Conservation (phyloP, 495 filamentous ascomycete genomes). For the Penicillium subrubescens region DNA sequence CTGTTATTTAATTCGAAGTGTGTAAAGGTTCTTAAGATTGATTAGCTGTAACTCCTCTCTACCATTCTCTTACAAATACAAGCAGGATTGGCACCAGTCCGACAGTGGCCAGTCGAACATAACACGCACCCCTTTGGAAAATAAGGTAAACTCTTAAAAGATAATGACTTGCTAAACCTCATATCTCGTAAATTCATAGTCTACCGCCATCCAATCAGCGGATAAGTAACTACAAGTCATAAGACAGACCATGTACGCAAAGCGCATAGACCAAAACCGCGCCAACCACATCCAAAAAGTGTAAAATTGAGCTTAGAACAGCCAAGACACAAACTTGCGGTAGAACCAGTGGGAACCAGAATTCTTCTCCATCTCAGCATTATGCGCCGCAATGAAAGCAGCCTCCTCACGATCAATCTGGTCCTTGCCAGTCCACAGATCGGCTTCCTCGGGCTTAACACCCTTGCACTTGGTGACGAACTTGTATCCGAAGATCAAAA, state of each 20-base stretch:
- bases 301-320: slow-evolving; percentile 51
- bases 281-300: neutral
- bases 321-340: slow-evolving; percentile 62
- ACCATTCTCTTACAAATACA: too few relatives aligned
- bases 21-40: too few relatives aligned
- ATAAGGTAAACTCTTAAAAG: too few relatives aligned
- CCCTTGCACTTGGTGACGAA: slow-evolving; percentile 52
- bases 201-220: neutral
- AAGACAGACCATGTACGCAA: neutral
- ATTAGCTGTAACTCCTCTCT: too few relatives aligned
- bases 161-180: neutral
- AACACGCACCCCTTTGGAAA: too few relatives aligned
- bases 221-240: neutral
- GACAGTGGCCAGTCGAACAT: too few relatives aligned
- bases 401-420: slow-evolving; percentile 74
- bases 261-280: neutral
- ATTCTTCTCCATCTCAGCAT: slow-evolving; percentile 44
- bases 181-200: slow-evolving; percentile 2
- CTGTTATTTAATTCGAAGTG: too few relatives aligned
- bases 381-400: slow-evolving; percentile 62
- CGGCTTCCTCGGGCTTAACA: slow-evolving; percentile 58
- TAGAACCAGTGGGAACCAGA: slow-evolving; percentile 58
- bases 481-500: slow-evolving; percentile 74
- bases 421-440: slow-evolving; percentile 73
- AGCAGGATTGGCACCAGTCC: too few relatives aligned